Base-by-base conservation (phyloP, 2,329 filamentous ascomycete species). In the Tolypocladium cylindrosporum region DNA sequence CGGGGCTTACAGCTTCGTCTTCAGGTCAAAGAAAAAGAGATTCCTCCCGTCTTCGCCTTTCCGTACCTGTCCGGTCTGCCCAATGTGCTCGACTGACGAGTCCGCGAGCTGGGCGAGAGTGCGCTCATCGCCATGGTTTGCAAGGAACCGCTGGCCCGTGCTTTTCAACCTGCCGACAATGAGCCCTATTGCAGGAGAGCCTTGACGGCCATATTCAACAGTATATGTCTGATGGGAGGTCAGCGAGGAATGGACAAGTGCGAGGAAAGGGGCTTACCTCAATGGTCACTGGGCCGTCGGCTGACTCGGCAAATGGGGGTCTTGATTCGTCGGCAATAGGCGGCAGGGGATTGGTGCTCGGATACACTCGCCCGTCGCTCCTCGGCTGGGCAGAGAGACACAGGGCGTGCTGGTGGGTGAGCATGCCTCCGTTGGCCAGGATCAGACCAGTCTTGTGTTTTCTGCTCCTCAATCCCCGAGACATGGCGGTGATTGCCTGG, bases 351-450 rank as follows among this genome's bases (percentile, higher is more conserved):
- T 66, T 64, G 45, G 40, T n/a, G 16, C 21, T 13, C 5, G 61
- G 55, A 24, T 69, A 68, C 0, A 2, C 8, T 1, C 55, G 55
- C 2, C 40, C 45, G 24, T 64, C 59, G 14, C 48, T 34, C 4
- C 62, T 59, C 1, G 80, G 78, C 11, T 69, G 62, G 0, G 71
- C 75, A 0, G 83, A 85, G 1, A 89, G 69, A 53, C 82, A 79
- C 0, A 88, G 64, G 3, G 79, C 83, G 64, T 88, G 79, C 65
- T 89, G 83, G 65, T 88, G 85, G 0, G 82, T 85, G n/a, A 86
- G 61, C 37, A 83, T 75, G 0, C 86, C 86, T 0, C 86, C 85
- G 63, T 88, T 88, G 1, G 85, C 85, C 16, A 88, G 76, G 4
- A 88, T 72, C 0, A 89, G 68, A 2, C 83, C 85, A 16, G 74